These are phyloP conservation scores for Aspergillus bombycis DNA, from an alignment of 2,329 filamentous ascomycete genomes.

Conservation along the genomic window DNA sequence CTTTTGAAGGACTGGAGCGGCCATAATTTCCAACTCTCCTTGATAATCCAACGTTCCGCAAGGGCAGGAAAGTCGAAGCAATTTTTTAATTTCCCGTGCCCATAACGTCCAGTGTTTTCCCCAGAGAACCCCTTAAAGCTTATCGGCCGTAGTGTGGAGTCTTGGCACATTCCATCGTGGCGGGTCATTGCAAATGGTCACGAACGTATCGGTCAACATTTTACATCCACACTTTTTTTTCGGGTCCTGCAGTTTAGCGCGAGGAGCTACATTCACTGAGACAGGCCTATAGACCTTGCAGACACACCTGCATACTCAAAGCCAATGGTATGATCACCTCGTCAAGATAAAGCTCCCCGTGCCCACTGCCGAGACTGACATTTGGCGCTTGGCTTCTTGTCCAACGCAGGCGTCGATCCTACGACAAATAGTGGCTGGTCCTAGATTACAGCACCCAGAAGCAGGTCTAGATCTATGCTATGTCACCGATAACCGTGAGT, in stretches of 20 bases:
- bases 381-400: slow-evolving; percentile 18
- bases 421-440: slow-evolving; percentile 88
- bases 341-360: background rate
- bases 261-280: background rate
- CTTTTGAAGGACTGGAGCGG: background rate
- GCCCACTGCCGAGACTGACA: slow-evolving; percentile 21
- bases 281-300: background rate
- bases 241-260: background rate
- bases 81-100: background rate
- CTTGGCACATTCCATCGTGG: slow-evolving; percentile 4
- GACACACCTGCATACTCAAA: background rate
- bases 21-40: background rate
- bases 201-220: background rate
- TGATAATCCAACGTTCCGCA: background rate
- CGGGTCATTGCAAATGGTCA: slow-evolving; percentile 4
- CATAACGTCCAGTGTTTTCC: background rate
- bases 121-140: background rate
- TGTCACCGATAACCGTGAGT: slow-evolving; percentile 73
- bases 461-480: slow-evolving; percentile 93
- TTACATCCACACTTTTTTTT: background rate
- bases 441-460: slow-evolving; percentile 80
- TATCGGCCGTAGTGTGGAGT: background rate
- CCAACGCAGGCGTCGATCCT: slow-evolving; percentile 68
- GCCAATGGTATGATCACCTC: slow-evolving; percentile 8
- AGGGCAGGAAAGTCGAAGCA: background rate